These are phyloP conservation scores for Byssothecium circinans DNA, from an alignment of 2,329 filamentous ascomycete species.

Conservation along the genomic window DNA sequence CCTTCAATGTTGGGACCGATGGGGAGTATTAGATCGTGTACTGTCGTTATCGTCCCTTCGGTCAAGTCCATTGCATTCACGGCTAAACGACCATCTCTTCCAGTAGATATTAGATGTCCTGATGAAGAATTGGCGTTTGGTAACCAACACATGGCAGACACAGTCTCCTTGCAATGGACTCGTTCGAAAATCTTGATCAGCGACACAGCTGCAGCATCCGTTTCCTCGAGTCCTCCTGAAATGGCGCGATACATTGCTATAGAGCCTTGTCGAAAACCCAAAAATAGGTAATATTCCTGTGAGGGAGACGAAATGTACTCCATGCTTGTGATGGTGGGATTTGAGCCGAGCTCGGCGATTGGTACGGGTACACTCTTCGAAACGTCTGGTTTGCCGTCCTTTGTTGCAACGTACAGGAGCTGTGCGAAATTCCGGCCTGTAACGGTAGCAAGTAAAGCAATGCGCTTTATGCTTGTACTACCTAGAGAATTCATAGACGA, in stretches of 20 bases:
- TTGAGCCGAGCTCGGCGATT: constrained; percentile 38
- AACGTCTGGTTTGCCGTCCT: constrained; percentile 2
- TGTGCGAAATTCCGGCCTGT: constrained; percentile 41
- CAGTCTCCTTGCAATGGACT: constrained; percentile 60
- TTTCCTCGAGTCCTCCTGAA: constrained; percentile 5
- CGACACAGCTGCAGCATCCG: constrained; percentile 5
- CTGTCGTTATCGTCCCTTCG: constrained; percentile 42
- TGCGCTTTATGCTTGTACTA: constrained; percentile 10
- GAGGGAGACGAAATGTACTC: constrained; percentile 26
- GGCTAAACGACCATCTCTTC: constrained; percentile 74
- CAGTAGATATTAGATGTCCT: constrained; percentile 67
- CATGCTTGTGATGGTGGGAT: constrained; percentile 57
- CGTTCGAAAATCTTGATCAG: constrained; percentile 21
- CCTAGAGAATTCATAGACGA: background rate
- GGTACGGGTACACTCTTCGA: constrained; percentile 12
- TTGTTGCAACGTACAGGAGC: constrained; percentile 26
- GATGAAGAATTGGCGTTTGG: constrained; percentile 39
- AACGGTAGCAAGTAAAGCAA: constrained; percentile 42
- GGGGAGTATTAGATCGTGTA: constrained; percentile 70
- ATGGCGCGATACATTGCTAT: constrained; percentile 51
- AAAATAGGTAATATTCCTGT: constrained; percentile 40
- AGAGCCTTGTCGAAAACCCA: constrained; percentile 61
- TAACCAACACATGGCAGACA: constrained; percentile 63
- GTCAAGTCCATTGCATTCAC: constrained; percentile 55
- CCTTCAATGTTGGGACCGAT: constrained; percentile 78